These are phyloP conservation scores for Lactifluus piperatus DNA, from an alignment of 768 basidiomycete genomes.

Conservation along the genomic window DNA sequence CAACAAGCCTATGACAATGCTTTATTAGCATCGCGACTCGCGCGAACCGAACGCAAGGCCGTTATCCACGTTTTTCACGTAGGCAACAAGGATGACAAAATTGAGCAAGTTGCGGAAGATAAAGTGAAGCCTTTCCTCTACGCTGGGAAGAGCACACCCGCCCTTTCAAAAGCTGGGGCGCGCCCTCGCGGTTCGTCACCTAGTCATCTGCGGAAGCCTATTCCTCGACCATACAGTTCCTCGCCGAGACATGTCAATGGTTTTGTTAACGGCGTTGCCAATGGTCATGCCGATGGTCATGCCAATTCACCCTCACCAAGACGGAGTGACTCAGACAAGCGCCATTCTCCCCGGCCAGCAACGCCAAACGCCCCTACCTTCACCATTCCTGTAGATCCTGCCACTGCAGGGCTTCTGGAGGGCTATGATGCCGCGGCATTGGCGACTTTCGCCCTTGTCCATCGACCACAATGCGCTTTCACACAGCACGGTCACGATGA, in stretches of 20 bases:
- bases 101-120: conserved; percentile 49
- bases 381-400: conserved; percentile 20
- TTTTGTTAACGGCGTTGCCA: neutral
- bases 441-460: conserved; percentile 52
- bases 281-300: conserved; percentile 25
- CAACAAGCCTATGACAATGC: conserved; percentile 89
- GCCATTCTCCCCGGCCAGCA: conserved; percentile 14
- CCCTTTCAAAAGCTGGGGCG: conserved; percentile 12
- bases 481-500: conserved; percentile 41
- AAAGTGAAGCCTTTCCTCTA: conserved; percentile 53
- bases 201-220: neutral
- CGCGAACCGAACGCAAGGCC: conserved; percentile 56
- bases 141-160: conserved; percentile 31
- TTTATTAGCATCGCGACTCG: conserved; percentile 74
- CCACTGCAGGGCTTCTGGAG: conserved; percentile 33
- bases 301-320: conserved; percentile 28
- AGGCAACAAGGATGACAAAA: conserved; percentile 29
- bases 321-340: conserved; percentile 25
- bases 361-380: conserved; percentile 18
- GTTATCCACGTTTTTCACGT: conserved; percentile 80
- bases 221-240: conserved; percentile 6
- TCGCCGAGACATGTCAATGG: conserved; percentile 25
- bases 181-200: conserved; percentile 1
- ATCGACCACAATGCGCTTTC: conserved; percentile 53
- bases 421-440: conserved; percentile 62